These are phyloP conservation scores for Aegilops speltoides DNA, from an alignment of 176 grass and related monocot genomes.

Conservation along the genomic window DNA sequence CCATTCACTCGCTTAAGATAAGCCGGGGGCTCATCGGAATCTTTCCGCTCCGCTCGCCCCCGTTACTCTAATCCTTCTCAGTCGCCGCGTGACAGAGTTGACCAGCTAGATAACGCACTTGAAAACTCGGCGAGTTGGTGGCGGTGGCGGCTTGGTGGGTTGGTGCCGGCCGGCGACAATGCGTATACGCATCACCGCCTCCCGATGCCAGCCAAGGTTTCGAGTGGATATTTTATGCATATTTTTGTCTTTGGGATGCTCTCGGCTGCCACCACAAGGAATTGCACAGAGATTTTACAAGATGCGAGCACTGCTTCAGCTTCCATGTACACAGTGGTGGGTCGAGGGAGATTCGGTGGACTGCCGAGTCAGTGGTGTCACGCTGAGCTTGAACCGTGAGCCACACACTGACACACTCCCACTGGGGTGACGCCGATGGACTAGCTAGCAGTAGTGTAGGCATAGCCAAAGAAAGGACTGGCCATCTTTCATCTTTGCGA, in stretches of 20 bases:
- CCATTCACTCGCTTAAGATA: background rate
- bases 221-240: background rate
- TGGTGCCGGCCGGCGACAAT: background rate
- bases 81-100: conserved; percentile 19
- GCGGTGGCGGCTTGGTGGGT: background rate
- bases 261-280: background rate
- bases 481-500: background rate
- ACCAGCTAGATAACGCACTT: background rate
- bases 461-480: background rate
- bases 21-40: background rate
- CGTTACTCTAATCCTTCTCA: background rate
- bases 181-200: background rate
- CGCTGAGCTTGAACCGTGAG: background rate
- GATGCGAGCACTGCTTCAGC: background rate
- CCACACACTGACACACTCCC: background rate
- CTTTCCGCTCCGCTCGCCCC: conserved; percentile 5
- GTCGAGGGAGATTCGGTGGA: background rate
- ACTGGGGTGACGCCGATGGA: background rate
- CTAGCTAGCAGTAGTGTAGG: background rate
- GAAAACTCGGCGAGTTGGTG: background rate
- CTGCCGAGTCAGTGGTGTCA: background rate
- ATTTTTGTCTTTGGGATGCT: too few species aligned
- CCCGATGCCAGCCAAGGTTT: background rate
- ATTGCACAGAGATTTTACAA: background rate
- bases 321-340: background rate